Base-by-base conservation (phyloP, 2,329 filamentous ascomycete genomes). In the Aspergillus ruber region DNA sequence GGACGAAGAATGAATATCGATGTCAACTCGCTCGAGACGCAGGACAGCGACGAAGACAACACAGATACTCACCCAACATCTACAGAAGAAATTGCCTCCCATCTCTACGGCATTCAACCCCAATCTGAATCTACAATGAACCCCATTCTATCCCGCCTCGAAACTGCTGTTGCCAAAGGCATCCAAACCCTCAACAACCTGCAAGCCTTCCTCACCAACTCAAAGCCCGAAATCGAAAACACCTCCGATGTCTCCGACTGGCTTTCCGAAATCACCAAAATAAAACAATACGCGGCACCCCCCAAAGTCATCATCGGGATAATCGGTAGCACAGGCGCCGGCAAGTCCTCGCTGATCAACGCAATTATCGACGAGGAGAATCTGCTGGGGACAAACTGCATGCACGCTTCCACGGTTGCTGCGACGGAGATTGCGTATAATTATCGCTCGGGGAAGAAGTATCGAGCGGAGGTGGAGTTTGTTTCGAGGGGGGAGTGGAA, bases 311-410 rank as follows among this genome's bases (percentile, higher is more conserved):
- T 83, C 0, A 70, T 84, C 15, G 81, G 80, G 5, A 76, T 85
- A 1, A 74, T 82, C 2, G 82, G 81, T 1, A 79, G 76, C 46
- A 84, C 82, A 0, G 81, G 81, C 0, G 75, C 78, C 1, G 82
- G 82, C 0, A 85, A 85, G 56, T 80, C 74, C 17, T 80, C 77
- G 1, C 67, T 84, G 0, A 82, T 85, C 60, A 85, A 84, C 55
- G 81, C 81, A 0, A 57, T 85, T 29, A 67, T 84, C 0, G 79
- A 83, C 25, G 78, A 84, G 54, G 79, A 84, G 52, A 69, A 75
- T n/a, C 64, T 80, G 13, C 71, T 73, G 0, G 74, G 76, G 0
- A 80, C 77, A 0, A 79, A 78, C 52, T 80, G 80, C 57, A 79
- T 83, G 74, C 67, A 78, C 23, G 81, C 81, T 1, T 84, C 80